phyloP scores from a whole-genome alignment of 148 eudicot genomes.

The Fagopyrum homotropicum region DNA sequence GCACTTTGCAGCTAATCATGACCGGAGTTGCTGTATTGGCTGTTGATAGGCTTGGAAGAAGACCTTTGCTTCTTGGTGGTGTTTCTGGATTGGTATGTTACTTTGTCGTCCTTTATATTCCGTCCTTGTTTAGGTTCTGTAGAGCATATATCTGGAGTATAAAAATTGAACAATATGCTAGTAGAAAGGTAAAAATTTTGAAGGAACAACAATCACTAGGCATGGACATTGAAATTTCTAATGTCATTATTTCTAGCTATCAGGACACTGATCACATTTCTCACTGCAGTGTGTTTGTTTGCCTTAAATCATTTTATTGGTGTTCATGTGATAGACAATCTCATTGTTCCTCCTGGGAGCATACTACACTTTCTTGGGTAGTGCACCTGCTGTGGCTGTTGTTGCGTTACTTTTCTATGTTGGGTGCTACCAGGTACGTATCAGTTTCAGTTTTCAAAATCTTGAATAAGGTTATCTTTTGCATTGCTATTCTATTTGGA shows the following conservation, averaged over 20 bases:
- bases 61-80: constrained; percentile 94
- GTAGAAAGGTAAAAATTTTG: neutral
- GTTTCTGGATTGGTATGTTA: constrained; percentile 81
- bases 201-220: neutral
- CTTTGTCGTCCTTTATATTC: neutral
- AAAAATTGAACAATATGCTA: neutral
- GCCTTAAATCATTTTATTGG: neutral
- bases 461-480: neutral
- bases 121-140: neutral
- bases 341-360: constrained; percentile 82
- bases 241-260: neutral
- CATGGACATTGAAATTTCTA: neutral
- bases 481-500: neutral
- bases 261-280: neutral
- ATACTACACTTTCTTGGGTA: constrained; percentile 76
- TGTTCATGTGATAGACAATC: constrained; percentile 43
- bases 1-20: constrained; percentile 56
- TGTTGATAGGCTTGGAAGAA: constrained; percentile 91
- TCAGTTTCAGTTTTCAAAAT: neutral
- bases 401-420: constrained; percentile 75
- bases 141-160: neutral
- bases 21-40: constrained; percentile 76
- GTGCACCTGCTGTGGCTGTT: constrained; percentile 77
- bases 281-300: neutral
- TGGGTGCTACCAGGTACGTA: constrained; percentile 88